phyloP scores from a whole-genome alignment of 768 basidiomycete species.

The Lactarius deliciosus region DNA sequence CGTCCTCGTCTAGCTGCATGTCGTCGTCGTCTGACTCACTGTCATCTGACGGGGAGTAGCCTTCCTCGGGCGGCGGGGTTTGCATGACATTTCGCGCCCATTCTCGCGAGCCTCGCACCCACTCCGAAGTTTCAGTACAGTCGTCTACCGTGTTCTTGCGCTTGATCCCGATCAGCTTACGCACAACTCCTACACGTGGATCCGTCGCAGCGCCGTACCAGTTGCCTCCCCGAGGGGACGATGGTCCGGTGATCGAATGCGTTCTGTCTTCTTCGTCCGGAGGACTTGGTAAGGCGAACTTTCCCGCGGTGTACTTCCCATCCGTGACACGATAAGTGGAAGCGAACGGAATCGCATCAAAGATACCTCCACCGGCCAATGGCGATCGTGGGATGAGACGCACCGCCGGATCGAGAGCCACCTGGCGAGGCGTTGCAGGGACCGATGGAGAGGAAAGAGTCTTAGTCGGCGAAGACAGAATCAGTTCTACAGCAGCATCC shows the following conservation, averaged over 20 bases:
- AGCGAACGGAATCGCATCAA: conserved; percentile 77
- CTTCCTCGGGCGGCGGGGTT: conserved; percentile 35
- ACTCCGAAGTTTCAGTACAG: conserved; percentile 38
- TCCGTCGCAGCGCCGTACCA: conserved; percentile 69
- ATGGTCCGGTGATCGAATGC: conserved; percentile 19
- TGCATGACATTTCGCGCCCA: conserved; percentile 42
- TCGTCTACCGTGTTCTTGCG: conserved; percentile 50
- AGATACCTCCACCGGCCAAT: conserved; percentile 38
- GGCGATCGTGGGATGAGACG: conserved; percentile 30
- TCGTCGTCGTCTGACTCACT: conserved; percentile 42
- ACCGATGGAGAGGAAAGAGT: conserved; percentile 42
- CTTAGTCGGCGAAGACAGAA: conserved; percentile 52
- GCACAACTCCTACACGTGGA: conserved; percentile 66
- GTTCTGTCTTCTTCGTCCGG: conserved; percentile 46
- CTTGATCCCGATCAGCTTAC: conserved; percentile 68
- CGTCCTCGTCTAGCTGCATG: conserved; percentile 38
- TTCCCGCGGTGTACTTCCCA: conserved; percentile 72
- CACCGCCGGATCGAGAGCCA: conserved; percentile 26
- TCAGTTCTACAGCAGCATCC: conserved; percentile 41
- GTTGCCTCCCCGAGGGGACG: conserved; percentile 39
- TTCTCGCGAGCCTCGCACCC: conserved; percentile 49
- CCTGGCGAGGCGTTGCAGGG: conserved; percentile 20
- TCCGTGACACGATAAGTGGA: conserved; percentile 60
- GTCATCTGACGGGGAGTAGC: conserved; percentile 36
- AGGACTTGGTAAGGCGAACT: conserved; percentile 68